These are phyloP conservation scores for Claviceps sp. DNA, from an alignment of 2,329 filamentous ascomycete genomes.

Conservation along the genomic window DNA sequence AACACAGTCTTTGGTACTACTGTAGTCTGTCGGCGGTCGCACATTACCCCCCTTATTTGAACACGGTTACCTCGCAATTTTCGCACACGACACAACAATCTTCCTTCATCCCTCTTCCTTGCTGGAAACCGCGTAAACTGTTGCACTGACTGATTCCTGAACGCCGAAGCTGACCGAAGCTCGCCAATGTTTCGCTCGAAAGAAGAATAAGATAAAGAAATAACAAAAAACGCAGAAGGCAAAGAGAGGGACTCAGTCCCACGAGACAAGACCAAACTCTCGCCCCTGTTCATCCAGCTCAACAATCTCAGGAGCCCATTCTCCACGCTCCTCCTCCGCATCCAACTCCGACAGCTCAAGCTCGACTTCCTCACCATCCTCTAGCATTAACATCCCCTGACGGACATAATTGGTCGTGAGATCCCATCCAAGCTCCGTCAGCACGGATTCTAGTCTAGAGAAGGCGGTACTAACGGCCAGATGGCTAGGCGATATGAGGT, in stretches of 20 bases:
- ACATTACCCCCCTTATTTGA: no score
- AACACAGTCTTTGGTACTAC: no score
- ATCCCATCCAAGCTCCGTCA: slow-evolving; percentile 40
- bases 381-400: slow-evolving; percentile 34
- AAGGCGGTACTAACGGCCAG: slow-evolving; percentile 34
- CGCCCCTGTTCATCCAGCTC: slow-evolving; percentile 38
- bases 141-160: neutral
- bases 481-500: slow-evolving; percentile 24
- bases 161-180: neutral
- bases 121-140: no score
- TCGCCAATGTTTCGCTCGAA: neutral
- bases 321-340: slow-evolving; percentile 39
- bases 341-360: slow-evolving; percentile 36
- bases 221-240: neutral
- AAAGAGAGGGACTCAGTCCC: slow-evolving; percentile 16
- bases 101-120: no score
- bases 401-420: slow-evolving; percentile 35
- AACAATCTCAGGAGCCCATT: slow-evolving; percentile 40
- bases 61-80: no score
- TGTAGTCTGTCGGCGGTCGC: no score
- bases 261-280: slow-evolving; percentile 38
- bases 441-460: slow-evolving; percentile 18
- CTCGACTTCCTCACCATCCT: slow-evolving; percentile 38
- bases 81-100: no score
- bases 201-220: neutral